These are phyloP conservation scores for Clavaria fumosa DNA, from an alignment of 768 basidiomycete genomes.

Conservation along the genomic window DNA sequence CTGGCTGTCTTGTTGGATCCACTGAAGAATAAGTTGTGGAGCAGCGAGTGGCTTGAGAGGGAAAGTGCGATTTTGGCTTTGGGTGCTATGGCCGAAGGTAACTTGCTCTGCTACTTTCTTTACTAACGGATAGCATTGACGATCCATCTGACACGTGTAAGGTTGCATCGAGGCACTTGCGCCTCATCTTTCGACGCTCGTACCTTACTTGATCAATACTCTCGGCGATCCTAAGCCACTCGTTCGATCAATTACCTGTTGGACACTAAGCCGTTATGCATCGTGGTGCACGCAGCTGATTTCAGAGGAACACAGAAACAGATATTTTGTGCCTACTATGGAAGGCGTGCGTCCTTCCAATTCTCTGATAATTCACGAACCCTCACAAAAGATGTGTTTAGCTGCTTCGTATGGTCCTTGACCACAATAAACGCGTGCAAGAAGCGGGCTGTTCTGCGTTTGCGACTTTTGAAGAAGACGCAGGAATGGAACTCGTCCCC, in stretches of 20 bases:
- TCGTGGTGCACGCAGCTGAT: conserved; percentile 87
- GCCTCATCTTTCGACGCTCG: conserved; percentile 82
- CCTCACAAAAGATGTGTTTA: too few species aligned
- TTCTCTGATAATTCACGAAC: too few species aligned
- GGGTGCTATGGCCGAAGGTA: conserved; percentile 97
- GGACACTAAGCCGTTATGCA: conserved; percentile 98
- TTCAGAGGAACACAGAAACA: conserved; percentile 76
- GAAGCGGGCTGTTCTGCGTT: conserved; percentile 99
- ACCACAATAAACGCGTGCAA: conserved; percentile 97
- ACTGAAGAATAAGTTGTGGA: conserved; percentile 89
- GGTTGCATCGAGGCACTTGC: conserved; percentile 95
- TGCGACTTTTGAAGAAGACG: conserved; percentile 96
- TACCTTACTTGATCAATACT: conserved; percentile 86
- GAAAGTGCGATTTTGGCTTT: conserved; percentile 93
- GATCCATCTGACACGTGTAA: conserved; percentile 16
- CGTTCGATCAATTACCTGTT: conserved; percentile 95
- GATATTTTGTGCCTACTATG: conserved; percentile 93
- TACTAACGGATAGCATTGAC: background rate
- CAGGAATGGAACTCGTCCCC: conserved; percentile 75
- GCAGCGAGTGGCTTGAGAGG: conserved; percentile 79
- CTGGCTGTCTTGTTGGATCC: conserved; percentile 79
- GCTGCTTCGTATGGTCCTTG: conserved; percentile 94
- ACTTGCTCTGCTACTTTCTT: conserved; percentile 12
- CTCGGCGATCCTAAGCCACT: conserved; percentile 93
- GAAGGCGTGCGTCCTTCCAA: conserved; percentile 59